Evolutionary conservation across 805 yeast genomes (phyloP).

Genomic region (Metschnikowia drakensbergensis): DNA sequence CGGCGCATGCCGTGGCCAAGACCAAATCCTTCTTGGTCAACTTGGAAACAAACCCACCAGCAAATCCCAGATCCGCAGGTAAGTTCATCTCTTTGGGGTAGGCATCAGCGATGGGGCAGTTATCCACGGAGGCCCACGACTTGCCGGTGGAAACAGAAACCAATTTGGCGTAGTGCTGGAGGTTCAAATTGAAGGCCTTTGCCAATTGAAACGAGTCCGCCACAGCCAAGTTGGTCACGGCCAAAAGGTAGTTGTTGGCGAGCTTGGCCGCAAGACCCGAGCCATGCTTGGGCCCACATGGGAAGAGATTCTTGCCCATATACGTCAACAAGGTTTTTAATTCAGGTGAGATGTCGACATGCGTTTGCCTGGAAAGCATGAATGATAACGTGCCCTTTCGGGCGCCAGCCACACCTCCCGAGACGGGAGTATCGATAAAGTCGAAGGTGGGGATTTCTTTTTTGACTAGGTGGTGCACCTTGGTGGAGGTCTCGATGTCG

Average conservation of each 20-base stretch:
- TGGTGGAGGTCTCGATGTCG: slow-evolving; percentile 45
- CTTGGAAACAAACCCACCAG: slow-evolving; percentile 49
- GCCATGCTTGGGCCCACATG: slow-evolving; percentile 48
- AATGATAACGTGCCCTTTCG: slow-evolving; percentile 48
- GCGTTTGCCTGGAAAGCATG: slow-evolving; percentile 43
- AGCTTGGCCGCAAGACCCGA: slow-evolving; percentile 53
- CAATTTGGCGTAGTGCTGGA: slow-evolving; percentile 44
- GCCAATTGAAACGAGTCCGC: slow-evolving; percentile 55
- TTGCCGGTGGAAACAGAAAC: slow-evolving; percentile 52
- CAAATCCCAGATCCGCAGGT: slow-evolving; percentile 44
- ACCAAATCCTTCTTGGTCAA: slow-evolving; percentile 44
- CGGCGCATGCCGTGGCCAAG: slow-evolving; percentile 39
- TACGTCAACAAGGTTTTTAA: slow-evolving; percentile 30
- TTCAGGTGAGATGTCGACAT: slow-evolving; percentile 26
- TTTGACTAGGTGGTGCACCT: slow-evolving; percentile 34
- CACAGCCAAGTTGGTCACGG: slow-evolving; percentile 51
- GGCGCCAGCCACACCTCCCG: slow-evolving; percentile 56
- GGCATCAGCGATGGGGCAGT: slow-evolving; percentile 50
- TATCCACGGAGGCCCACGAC: slow-evolving; percentile 52
- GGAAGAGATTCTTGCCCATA: slow-evolving; percentile 49
- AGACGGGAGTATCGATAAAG: slow-evolving; percentile 53
- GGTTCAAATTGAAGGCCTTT: slow-evolving; percentile 44
- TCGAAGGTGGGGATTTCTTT: slow-evolving; percentile 32
- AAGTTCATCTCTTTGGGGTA: slow-evolving; percentile 35
- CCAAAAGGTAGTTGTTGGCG: slow-evolving; percentile 51